Base-by-base conservation (phyloP, 352 stramenopile genomes). In the Phytophthora cactorum region DNA sequence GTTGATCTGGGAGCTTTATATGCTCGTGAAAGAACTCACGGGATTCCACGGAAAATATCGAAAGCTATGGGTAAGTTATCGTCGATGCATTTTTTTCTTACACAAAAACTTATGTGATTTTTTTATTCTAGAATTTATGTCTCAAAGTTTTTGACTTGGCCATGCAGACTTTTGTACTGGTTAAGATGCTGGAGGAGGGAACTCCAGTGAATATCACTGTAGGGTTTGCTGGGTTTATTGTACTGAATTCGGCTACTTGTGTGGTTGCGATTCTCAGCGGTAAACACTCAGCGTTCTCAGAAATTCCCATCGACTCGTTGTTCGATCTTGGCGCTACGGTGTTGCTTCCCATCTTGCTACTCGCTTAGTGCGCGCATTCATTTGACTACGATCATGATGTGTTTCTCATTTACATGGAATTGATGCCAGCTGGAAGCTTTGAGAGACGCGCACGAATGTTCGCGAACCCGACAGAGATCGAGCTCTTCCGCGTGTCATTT, bases 321-420 rank as follows among this genome's bases (percentile, higher is more conserved):
- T 80, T 83, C 41, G 75, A 82, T 34, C 46, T 86, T n/a, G 8
- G 69, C 1, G 55, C 74, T 1, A 67, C 73, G 1, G 58, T 84
- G 4, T n/a, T 72, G 0, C 63, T 77, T 17, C 73, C 75, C 4
- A 68, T 82, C 12, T 1, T 63, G 0, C 52, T 69, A 2, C 46
- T 86, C 0, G 11, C 51, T 5, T 72, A 84, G 41, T 68, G 60
- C 4, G 66, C 58, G 0, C 9, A 31, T 1, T 62, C 57, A 2
- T 84, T 83, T 27, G 50, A 68, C 11, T 77, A 82, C 43, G 66
- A 84, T 10, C 66, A 54, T 7, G 54, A 25, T 10, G 44, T 64
- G 8, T 76, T 63, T n/a, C 36, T 15, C 4, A 58, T 84, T 14
- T 78, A 68, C 45, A 58, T 69, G 44, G 45, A 74, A 3, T 39